These are phyloP conservation scores for Dothiorella sarmentorum DNA, from an alignment of 2,329 filamentous ascomycete species.

Conservation along the genomic window DNA sequence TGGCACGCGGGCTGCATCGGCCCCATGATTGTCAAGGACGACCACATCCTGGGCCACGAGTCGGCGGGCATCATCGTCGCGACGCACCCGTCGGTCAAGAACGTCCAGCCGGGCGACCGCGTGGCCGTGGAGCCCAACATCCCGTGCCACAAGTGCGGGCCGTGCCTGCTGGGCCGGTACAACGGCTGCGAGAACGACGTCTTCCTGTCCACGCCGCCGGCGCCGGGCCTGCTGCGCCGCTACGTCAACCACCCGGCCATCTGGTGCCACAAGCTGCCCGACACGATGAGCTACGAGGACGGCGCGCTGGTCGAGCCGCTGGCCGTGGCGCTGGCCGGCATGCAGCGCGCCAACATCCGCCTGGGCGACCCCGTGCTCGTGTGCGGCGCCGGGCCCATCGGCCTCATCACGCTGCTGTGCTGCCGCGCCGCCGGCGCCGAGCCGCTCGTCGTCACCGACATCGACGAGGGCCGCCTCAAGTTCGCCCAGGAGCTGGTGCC, in stretches of 20 bases:
- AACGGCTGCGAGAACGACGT: conserved; percentile 85
- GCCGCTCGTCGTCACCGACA: conserved; percentile 90
- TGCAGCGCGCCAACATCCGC: conserved; percentile 75
- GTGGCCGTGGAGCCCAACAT: conserved; percentile 93
- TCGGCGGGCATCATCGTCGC: conserved; percentile 80
- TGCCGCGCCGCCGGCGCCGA: conserved; percentile 81
- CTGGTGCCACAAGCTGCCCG: conserved; percentile 94
- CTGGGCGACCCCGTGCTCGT: conserved; percentile 86
- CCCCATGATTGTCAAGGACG: conserved; percentile 85
- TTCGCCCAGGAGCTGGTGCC: conserved; percentile 85
- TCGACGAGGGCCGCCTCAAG: conserved; percentile 76
- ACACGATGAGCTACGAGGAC: conserved; percentile 82
- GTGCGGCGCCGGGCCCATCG: conserved; percentile 92
- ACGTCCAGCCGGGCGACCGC: conserved; percentile 79
- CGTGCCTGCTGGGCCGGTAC: conserved; percentile 87
- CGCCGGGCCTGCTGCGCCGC: conserved; percentile 79
- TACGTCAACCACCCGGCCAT: conserved; percentile 93
- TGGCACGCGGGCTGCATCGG: conserved; percentile 95
- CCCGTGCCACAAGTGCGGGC: conserved; percentile 86
- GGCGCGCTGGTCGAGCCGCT: conserved; percentile 88
- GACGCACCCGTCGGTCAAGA: conserved; percentile 73
- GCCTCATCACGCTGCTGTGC: conserved; percentile 82
- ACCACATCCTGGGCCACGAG: conserved; percentile 93
- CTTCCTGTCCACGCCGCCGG: conserved; percentile 88
- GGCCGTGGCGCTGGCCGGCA: conserved; percentile 80